Evolutionary conservation across 1,284 basidiomycete genomes (phyloP).

Genomic region (Ceratobasidium sp.): DNA sequence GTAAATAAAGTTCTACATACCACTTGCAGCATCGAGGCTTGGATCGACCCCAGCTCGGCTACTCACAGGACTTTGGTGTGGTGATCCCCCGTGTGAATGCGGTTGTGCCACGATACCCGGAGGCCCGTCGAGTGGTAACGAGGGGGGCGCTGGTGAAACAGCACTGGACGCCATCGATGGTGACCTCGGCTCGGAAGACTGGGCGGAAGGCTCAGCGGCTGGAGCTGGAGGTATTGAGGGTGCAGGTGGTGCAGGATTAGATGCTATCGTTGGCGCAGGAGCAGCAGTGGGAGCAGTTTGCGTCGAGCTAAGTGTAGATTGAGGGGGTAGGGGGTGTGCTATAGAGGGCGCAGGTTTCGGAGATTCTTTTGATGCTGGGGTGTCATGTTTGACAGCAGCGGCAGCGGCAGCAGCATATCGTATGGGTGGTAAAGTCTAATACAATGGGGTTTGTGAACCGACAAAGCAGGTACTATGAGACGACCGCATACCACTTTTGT

Average conservation of each 20-base stretch:
- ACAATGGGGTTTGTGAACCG: conserved; percentile 53
- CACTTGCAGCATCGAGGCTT: conserved; percentile 64
- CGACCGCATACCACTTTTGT: conserved; percentile 72
- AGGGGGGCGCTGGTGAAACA: conserved; percentile 43
- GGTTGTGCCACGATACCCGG: conserved; percentile 42
- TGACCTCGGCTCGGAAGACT: conserved; percentile 41
- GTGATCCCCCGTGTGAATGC: conserved; percentile 31
- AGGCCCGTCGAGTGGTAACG: conserved; percentile 47
- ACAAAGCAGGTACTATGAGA: conserved; percentile 61
- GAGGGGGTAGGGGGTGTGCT: conserved; percentile 40
- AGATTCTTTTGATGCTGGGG: conserved; percentile 33
- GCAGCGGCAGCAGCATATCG: conserved; percentile 93
- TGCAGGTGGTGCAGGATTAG: conserved; percentile 69
- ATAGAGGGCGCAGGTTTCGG: conserved; percentile 44
- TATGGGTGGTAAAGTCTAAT: conserved; percentile 70
- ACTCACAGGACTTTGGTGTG: conserved; percentile 45
- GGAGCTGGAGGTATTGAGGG: conserved; percentile 80
- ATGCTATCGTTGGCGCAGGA: conserved; percentile 49
- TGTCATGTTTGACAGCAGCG: conserved; percentile 68
- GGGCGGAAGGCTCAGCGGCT: conserved; percentile 63
- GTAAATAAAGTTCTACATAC: conserved; percentile 53
- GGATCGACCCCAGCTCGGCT: conserved; percentile 52
- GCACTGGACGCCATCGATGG: conserved; percentile 44
- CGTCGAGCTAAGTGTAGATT: conserved; percentile 26
- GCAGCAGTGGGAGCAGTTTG: conserved; percentile 56